Conservation (phyloP, 306 rosid genomes). For the Inga oerstediana region DNA sequence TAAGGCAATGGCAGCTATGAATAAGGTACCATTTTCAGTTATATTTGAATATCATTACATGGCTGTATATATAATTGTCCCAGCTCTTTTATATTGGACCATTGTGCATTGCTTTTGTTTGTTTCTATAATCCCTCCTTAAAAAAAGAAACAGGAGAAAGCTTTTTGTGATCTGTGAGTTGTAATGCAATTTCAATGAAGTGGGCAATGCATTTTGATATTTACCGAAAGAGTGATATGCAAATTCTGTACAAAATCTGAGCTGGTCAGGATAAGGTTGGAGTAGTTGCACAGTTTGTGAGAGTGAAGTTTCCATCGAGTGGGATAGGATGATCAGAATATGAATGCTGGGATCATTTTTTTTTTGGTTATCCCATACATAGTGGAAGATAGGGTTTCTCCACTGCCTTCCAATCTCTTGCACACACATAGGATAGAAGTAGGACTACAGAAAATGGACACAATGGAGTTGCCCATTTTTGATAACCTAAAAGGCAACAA, state of each 20-base stretch:
- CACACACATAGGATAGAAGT: slow-evolving; percentile 13
- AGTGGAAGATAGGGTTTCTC: slow-evolving; percentile 20
- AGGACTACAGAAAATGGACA: neutral
- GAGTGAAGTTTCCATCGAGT: slow-evolving; percentile 24
- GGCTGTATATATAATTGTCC: neutral
- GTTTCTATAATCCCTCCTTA: neutral
- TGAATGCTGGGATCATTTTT: neutral
- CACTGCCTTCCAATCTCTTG: neutral
- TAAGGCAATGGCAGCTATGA: slow-evolving; percentile 89
- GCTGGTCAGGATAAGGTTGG: slow-evolving; percentile 20
- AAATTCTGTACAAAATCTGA: slow-evolving; percentile 16
- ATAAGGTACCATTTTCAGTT: slow-evolving; percentile 56
- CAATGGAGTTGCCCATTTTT: neutral
- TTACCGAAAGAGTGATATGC: slow-evolving; percentile 18
- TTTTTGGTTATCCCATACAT: neutral
- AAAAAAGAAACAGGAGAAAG: neutral
- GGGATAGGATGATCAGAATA: slow-evolving; percentile 9
- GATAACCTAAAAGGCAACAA: slow-evolving; percentile 26
- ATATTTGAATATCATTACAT: neutral
- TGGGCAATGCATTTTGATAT: slow-evolving; percentile 11
- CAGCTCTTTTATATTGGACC: neutral
- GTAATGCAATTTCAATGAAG: neutral
- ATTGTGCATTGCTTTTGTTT: slow-evolving; percentile 13
- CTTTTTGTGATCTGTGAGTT: slow-evolving; percentile 4
- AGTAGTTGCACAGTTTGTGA: slow-evolving; percentile 14